A percentile compares a stretch with the other conserved stretches of the same genome.
phyloP scores from a whole-genome alignment of 2,329 filamentous ascomycete genomes.

The Cladosporium sphaerospermum region DNA sequence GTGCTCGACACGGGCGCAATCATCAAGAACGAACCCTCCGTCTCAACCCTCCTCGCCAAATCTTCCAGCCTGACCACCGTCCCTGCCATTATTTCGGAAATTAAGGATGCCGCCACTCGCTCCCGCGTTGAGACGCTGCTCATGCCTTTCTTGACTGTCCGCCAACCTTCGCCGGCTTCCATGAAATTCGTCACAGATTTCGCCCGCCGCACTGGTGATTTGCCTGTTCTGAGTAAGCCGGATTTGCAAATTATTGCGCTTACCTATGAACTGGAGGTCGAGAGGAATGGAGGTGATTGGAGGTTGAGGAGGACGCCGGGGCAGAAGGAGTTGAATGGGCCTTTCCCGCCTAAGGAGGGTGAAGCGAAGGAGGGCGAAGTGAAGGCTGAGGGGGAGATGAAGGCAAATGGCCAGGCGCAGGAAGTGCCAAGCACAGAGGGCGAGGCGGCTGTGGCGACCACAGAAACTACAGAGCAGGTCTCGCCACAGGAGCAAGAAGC shows the following conservation, averaged over 20 bases:
- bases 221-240: conserved; percentile 77
- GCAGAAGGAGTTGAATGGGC: conserved; percentile 71
- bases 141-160: conserved; percentile 73
- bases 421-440: background rate
- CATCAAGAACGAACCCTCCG: conserved; percentile 83
- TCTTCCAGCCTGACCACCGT: conserved; percentile 76
- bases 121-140: conserved; percentile 76
- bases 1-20: conserved; percentile 88
- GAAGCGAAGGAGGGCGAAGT: conserved; percentile 7
- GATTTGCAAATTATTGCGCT: conserved; percentile 87
- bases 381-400: background rate
- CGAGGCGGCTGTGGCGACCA: background rate
- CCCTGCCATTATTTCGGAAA: conserved; percentile 79
- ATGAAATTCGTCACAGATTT: conserved; percentile 77
- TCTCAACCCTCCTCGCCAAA: conserved; percentile 73
- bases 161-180: conserved; percentile 68
- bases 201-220: conserved; percentile 81
- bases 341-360: conserved; percentile 45
- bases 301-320: conserved; percentile 70
- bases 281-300: conserved; percentile 85
- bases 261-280: conserved; percentile 89
- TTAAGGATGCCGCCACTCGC: conserved; percentile 75
- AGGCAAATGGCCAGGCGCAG: conserved; percentile 1
- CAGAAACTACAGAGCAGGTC: conserved; percentile 7
- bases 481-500: background rate